Conservation (phyloP, 2,329 filamentous ascomycete genomes). For the Penicillium brevicompactum region DNA sequence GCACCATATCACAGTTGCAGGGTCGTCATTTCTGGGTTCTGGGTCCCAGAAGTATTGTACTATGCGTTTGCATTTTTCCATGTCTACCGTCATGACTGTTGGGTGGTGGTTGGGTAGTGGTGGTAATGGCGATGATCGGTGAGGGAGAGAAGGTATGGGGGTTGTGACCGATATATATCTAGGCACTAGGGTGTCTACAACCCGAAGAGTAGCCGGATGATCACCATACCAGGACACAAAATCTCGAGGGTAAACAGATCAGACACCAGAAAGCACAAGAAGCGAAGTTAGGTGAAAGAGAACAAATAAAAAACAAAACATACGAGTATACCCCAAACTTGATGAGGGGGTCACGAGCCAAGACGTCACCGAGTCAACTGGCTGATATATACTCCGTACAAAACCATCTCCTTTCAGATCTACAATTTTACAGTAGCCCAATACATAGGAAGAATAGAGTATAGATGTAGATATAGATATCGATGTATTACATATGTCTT, state of each 20-base stretch:
- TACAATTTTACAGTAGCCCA: too few relatives aligned
- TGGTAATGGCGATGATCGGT: neutral
- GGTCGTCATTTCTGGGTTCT: constrained; percentile 75
- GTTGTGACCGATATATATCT: neutral
- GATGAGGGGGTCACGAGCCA: constrained; percentile 9
- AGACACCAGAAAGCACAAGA: neutral
- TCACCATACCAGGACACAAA: neutral
- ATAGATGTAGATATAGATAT: too few relatives aligned
- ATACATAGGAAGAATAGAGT: neutral
- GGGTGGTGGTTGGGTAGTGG: constrained; percentile 1
- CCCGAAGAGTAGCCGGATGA: neutral
- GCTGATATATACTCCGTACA: too few relatives aligned
- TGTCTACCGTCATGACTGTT: constrained; percentile 64
- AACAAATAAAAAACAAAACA: neutral
- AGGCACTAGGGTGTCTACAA: neutral
- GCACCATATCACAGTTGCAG: constrained; percentile 79
- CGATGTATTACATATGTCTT: too few relatives aligned
- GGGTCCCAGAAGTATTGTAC: constrained; percentile 93
- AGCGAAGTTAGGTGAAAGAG: neutral
- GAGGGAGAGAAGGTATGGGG: neutral
- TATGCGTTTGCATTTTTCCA: constrained; percentile 77
- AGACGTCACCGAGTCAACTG: constrained; percentile 7
- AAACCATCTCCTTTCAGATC: too few relatives aligned
- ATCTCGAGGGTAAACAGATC: neutral
- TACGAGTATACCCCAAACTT: neutral